Evolutionary conservation across 169 alveolate species (phyloP).

Genomic region (Eimeria maxima): DNA sequence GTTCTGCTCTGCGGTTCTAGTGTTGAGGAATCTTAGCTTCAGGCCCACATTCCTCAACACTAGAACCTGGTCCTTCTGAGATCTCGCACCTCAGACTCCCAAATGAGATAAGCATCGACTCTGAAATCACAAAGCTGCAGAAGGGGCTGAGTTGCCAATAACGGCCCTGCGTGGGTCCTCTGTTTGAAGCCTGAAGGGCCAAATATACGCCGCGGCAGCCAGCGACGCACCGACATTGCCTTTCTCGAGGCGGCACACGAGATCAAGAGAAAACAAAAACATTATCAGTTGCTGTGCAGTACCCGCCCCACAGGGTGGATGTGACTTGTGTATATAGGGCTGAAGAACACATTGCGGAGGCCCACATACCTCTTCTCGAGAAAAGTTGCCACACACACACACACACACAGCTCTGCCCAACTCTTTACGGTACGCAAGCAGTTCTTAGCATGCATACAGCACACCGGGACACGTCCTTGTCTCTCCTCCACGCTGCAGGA

Average conservation of each 20-base stretch:
- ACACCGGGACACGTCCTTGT: background rate
- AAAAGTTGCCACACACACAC: background rate
- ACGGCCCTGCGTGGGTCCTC: background rate
- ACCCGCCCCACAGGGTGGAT: conserved; percentile 14
- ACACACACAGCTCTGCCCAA: background rate
- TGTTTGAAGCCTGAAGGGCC: background rate
- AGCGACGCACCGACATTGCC: background rate
- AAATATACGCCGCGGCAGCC: background rate
- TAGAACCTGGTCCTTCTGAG: background rate
- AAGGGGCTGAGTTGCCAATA: background rate
- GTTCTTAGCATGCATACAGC: background rate
- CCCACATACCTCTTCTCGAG: background rate
- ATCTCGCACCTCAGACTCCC: background rate
- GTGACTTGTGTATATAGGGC: background rate
- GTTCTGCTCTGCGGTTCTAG: background rate
- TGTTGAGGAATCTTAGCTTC: background rate
- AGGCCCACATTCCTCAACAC: background rate
- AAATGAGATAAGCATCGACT: background rate
- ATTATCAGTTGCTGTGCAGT: conserved; percentile 2
- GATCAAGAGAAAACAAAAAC: background rate
- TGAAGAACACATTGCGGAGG: background rate
- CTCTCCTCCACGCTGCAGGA: background rate
- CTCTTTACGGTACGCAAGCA: background rate
- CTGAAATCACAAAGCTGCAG: background rate
- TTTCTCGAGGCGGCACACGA: background rate